Base-by-base conservation (phyloP, 345 rosid species). In the Linum trigynum region DNA sequence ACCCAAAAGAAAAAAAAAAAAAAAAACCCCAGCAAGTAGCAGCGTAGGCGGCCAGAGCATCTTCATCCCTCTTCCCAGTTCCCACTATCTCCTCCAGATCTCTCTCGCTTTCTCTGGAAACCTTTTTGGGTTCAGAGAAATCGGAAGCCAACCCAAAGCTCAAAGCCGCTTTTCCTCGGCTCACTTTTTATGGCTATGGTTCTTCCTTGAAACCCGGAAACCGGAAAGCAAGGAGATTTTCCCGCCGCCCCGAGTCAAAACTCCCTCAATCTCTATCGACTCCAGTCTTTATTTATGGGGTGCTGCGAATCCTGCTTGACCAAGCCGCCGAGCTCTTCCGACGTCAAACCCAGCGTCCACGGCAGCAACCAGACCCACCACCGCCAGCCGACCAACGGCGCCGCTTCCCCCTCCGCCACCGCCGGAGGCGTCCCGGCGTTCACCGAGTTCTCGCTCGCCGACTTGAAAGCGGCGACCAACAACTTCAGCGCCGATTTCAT, bases 381-480 rank as follows among this genome's bases (percentile, higher is more conserved):
- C 32, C 41, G 39, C 57, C 75, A 14, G 5, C 67, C 74, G 14
- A 6, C 73, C 38, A 65, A 69, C 38, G 73, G 73, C 14, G 23
- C 62, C 38, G 63, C 32, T 8, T 17, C 55, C 12, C 4, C 39
- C 37, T 11, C 45, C n/a, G 65, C 23, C 23, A 70, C 73, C 32
- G 77, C 73, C 32, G 77, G 71, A 3, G 79, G 65, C 63, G 71
- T 71, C 7, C 80, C 78, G 2, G 73, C 72, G 64, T 79, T 92
- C 71, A 65, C 74, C 7, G 95, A 87, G 89, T 92, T 84, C 81
- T 83, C 91, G 0, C 77, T 82, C 3, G 73, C 84, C 16, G 98
- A 86, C 70, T 85, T 92, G 37, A 86, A 80, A 69, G 79, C 86
- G 14, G 98, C 98, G 23, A 92, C 98, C 36, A 82, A 83, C 71